Evolutionary conservation across 2,329 filamentous ascomycete genomes (phyloP), one percentile per base, ranked within the genome.

Genomic region (Colletotrichum sp.): DNA sequence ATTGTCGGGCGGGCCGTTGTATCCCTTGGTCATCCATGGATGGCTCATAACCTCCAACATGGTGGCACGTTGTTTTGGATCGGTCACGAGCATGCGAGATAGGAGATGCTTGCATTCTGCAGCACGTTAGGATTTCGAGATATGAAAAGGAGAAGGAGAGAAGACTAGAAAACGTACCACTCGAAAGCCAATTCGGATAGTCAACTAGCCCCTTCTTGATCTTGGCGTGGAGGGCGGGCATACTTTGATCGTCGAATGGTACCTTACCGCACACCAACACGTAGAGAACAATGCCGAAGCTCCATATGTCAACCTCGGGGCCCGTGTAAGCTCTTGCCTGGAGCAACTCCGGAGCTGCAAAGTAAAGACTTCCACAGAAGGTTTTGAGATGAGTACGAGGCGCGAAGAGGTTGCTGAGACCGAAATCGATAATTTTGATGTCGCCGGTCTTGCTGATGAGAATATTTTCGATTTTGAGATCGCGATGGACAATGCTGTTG

Each of bases 391-490:
- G 93, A 77, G 91, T 92, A 61, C 93, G 90, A 1, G 97, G 97
- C 8, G 95, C 93, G 85, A 98, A 99, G 6, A 99, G 91, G 82
- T 99, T 99, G 88, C 96, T 99, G 71, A 99, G 89, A 34, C 96
- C 97, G 84, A 99, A 99, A 83, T 99, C 97, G 80, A 99, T 99
- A 81, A 99, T 99, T 84, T 99, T 99, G 86, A 99, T 99, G 83
- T 99, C 97, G 55, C 97, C 97, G 3, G 95, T 98, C 88, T 99
- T 99, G 89, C 96, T 98, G 87, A 99, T 99, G 77, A 99, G 91
- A 71, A 99, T 99, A 83, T 99, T 99, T 85, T 99, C 97, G 80
- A 99, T 99, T 89, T 99, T 99, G 79, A 99, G 87, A 83, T 99
- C 97, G 67, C 97, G 93, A 84, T 99, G 97, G 29, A 99, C 97